These are phyloP conservation scores for Mycena crocata DNA, from an alignment of 768 basidiomycete genomes.

Conservation along the genomic window DNA sequence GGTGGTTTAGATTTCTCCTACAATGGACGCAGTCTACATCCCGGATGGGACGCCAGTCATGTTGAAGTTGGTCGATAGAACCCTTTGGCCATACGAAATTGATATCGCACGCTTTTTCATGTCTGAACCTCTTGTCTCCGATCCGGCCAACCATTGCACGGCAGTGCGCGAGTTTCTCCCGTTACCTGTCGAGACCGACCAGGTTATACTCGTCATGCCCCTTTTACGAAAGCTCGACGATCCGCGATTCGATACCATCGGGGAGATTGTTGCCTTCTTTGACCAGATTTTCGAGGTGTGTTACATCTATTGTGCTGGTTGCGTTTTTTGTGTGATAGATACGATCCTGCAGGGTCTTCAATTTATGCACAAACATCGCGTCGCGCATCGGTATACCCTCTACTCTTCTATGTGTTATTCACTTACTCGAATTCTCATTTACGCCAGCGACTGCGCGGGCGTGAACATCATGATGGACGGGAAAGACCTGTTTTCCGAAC, in stretches of 20 bases:
- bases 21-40: neutral
- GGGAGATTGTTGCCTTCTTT: slow-evolving; percentile 47
- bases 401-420: neutral
- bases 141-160: slow-evolving; percentile 49
- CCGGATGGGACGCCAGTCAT: neutral
- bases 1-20: too few species aligned
- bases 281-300: slow-evolving; percentile 45
- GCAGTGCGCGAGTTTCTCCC: slow-evolving; percentile 40
- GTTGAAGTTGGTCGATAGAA: neutral
- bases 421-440: too few species aligned
- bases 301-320: too few species aligned
- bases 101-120: slow-evolving; percentile 41
- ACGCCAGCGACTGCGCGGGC: slow-evolving; percentile 34
- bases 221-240: slow-evolving; percentile 37
- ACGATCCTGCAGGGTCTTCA: slow-evolving; percentile 38
- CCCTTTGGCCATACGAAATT: slow-evolving; percentile 40
- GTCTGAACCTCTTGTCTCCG: slow-evolving; percentile 10
- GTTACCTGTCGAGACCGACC: slow-evolving; percentile 34
- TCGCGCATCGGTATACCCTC: slow-evolving; percentile 40
- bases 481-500: slow-evolving; percentile 37
- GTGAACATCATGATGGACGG: slow-evolving; percentile 52
- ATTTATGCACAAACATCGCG: slow-evolving; percentile 42
- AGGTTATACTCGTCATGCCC: slow-evolving; percentile 43
- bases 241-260: slow-evolving; percentile 47
- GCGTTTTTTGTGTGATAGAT: neutral